Evolutionary conservation across 2,329 filamentous ascomycete genomes (phyloP).

Genomic region (Hysterium pulicare): DNA sequence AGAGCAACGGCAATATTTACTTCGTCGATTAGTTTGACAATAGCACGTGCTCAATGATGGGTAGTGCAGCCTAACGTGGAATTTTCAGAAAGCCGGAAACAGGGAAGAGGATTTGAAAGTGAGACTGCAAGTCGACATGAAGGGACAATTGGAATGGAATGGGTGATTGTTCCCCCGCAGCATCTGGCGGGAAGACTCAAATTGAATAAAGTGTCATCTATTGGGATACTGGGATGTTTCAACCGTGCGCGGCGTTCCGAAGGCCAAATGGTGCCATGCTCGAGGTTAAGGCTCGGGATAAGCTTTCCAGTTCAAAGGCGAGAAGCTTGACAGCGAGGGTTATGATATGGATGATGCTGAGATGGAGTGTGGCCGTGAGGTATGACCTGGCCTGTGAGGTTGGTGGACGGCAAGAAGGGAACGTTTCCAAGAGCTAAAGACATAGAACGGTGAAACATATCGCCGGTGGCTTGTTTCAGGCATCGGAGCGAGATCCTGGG

Average conservation of each 20-base stretch:
- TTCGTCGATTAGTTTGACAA: conserved; percentile 1
- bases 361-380: no score
- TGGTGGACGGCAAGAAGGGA: no score
- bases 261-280: background rate
- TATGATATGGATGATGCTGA: no score
- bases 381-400: no score
- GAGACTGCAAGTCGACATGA: conserved; percentile 11
- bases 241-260: conserved; percentile 9
- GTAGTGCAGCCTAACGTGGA: background rate
- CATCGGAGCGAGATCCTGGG: no score
- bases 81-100: conserved; percentile 6
- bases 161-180: conserved; percentile 6
- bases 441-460: no score
- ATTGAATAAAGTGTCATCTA: conserved; percentile 33
- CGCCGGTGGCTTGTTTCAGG: no score
- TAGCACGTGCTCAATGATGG: conserved; percentile 15
- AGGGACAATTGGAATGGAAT: conserved; percentile 18
- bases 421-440: no score
- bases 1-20: conserved; percentile 18
- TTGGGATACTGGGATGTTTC: conserved; percentile 21
- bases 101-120: conserved; percentile 2
- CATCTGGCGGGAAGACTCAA: conserved; percentile 4
- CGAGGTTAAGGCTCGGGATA: no score
- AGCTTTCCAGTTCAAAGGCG: background rate
- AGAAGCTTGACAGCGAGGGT: background rate